Evolutionary conservation across 192 early-diverging fungal species (phyloP).

Genomic region (Bifiguratus adelaidae): DNA sequence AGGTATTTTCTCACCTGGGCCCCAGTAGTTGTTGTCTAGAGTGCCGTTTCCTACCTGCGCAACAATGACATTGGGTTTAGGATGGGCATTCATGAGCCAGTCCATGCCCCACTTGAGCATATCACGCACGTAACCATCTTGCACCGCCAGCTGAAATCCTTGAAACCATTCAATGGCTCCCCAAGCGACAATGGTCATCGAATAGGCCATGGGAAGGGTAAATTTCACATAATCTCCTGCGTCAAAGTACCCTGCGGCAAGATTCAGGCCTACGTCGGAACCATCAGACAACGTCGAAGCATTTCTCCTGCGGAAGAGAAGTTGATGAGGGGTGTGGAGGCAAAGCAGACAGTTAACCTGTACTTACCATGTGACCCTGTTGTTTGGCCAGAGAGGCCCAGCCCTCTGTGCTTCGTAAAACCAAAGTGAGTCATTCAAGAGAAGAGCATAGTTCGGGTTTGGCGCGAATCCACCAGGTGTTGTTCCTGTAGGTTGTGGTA

Average conservation of each 20-base stretch:
- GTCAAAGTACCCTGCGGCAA: slow-evolving; percentile 23
- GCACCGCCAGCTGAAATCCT: slow-evolving; percentile 32
- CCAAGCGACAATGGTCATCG: slow-evolving; percentile 34
- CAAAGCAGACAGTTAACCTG: not conserved
- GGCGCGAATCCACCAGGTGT: no score
- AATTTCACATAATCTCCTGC: slow-evolving; percentile 49
- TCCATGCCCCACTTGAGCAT: slow-evolving; percentile 50
- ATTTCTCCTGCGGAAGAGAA: slow-evolving; percentile 11
- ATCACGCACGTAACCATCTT: slow-evolving; percentile 26
- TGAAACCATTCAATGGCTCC: slow-evolving; percentile 44
- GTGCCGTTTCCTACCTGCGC: slow-evolving; percentile 29
- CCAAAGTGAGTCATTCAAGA: slow-evolving; percentile 31
- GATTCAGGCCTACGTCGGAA: slow-evolving; percentile 14
- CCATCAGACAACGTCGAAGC: slow-evolving; percentile 19
- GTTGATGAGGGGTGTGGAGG: not conserved
- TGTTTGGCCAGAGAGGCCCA: slow-evolving; percentile 33
- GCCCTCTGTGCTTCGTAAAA: slow-evolving; percentile 48
- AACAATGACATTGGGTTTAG: slow-evolving; percentile 32
- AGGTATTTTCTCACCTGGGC: slow-evolving; percentile 10
- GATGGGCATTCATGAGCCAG: slow-evolving; percentile 49
- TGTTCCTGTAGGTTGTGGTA: no score
- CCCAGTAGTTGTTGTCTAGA: slow-evolving; percentile 49
- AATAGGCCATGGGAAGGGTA: slow-evolving; percentile 42
- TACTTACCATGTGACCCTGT: slow-evolving; percentile 35
- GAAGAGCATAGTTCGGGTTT: slow-evolving; percentile 11